These are phyloP conservation scores for Stentor coeruleus DNA, from an alignment of 73 alveolate species.

Conservation along the genomic window DNA sequence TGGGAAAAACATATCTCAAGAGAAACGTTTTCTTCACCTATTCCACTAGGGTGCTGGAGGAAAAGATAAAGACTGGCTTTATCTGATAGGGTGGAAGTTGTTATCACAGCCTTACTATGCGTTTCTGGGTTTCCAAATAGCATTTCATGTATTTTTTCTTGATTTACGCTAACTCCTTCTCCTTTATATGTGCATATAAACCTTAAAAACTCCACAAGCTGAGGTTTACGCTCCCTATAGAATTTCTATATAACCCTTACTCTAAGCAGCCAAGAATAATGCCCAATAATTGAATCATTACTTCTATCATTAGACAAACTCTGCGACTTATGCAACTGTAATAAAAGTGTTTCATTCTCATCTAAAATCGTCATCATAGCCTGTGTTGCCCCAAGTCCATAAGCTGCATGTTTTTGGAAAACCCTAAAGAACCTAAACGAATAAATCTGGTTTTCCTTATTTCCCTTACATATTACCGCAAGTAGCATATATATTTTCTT, in stretches of 20 bases:
- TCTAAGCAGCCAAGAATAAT: background rate
- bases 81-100: background rate
- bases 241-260: background rate
- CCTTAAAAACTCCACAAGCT: constrained; percentile 11
- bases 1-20: constrained; percentile 5
- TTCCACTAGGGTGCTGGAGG: background rate
- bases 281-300: background rate
- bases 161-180: constrained; percentile 24
- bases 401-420: background rate
- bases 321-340: background rate
- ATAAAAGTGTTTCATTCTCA: constrained; percentile 10
- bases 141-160: constrained; percentile 3
- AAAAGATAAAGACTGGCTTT: background rate
- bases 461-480: background rate
- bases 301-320: background rate
- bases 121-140: constrained; percentile 2
- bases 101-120: background rate
- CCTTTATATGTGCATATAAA: constrained; percentile 12
- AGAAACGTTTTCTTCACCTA: constrained; percentile 16
- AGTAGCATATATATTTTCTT: constrained; percentile 11
- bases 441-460: constrained; percentile 19
- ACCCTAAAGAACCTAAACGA: background rate
- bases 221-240: constrained; percentile 21
- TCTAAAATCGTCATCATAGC: constrained; percentile 19
- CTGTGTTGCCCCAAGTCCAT: constrained; percentile 25